phyloP scores from a whole-genome alignment of 108 stramenopile genomes.

The Skeletonema marinoi region DNA sequence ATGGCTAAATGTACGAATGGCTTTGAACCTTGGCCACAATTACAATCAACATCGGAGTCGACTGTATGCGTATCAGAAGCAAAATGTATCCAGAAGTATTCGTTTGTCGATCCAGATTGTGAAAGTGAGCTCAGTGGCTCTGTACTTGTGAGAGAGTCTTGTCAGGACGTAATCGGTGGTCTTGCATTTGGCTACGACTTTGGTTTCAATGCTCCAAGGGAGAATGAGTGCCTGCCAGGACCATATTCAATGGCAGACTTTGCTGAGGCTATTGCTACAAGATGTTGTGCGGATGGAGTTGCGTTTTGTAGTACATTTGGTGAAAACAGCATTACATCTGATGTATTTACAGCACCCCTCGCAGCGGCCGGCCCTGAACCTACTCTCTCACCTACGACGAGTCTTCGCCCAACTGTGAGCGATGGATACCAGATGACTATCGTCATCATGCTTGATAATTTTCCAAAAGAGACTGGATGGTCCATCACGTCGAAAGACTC shows the following conservation, averaged over 20 bases:
- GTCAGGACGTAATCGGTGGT: conserved; percentile 28
- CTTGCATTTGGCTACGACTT: conserved; percentile 21
- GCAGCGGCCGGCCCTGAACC: background rate
- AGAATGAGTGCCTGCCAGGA: conserved; percentile 16
- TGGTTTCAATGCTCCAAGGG: conserved; percentile 22
- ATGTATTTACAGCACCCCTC: background rate
- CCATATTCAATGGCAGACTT: background rate
- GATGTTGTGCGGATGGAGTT: conserved; percentile 27
- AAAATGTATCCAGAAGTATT: conserved; percentile 20
- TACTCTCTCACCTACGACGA: conserved; percentile 11
- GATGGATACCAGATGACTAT: conserved; percentile 8
- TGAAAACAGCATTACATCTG: background rate
- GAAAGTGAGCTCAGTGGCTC: conserved; percentile 17
- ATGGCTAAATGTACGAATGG: conserved; percentile 28
- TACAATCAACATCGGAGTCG: conserved; percentile 2
- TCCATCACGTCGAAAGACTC: conserved; percentile 3
- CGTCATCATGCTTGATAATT: conserved; percentile 11
- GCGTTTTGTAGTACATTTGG: conserved; percentile 21
- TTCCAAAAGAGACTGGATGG: conserved; percentile 18
- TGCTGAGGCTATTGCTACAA: conserved; percentile 2
- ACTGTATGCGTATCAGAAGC: conserved; percentile 17
- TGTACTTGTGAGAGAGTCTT: conserved; percentile 15
- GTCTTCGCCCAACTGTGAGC: conserved; percentile 6
- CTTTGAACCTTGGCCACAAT: conserved; percentile 24
- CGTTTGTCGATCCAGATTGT: conserved; percentile 21